Base-by-base conservation (phyloP, 2,329 filamentous ascomycete species). In the Basipetospora chlamydospora region DNA sequence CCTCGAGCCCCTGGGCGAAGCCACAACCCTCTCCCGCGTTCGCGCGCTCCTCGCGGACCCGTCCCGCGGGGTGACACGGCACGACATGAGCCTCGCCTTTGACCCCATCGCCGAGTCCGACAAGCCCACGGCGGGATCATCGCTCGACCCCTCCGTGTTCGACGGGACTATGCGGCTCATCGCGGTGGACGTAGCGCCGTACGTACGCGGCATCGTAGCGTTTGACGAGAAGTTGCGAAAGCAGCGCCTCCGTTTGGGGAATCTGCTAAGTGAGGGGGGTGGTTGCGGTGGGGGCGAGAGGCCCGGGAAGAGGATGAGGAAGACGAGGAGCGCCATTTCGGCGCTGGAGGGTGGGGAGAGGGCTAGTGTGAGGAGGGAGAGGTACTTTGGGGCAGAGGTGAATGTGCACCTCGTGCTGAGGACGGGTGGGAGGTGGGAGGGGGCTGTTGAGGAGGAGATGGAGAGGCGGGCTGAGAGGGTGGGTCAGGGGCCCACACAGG, bases 171-270 rank as follows among this genome's bases (percentile, higher is more conserved):
- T 80, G 47, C 53, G 56, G 1, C 62, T 77, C 15, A 73, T 94
- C 22, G 67, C 72, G 0, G 60, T 78, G 10, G 90, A 98, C 43
- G 64, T 96, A 2, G 87, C 86, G 0, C 90, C 92, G 0, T 96
- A 84, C 53, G 72, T 96, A n/a, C 80, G 92, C 9, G 67, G 70
- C 26, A 96, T 98, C 41, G 76, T 88, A 2, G 66, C 76, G 0
- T 81, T 79, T 49, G 88, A 96, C 46, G 61, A 74, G 15, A 66
- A 65, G 1, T 67, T 90, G 1, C 79, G 85, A 48, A 63, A 73
- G 42, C 73, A 84, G 43, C 71, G 84, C 9, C 52, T 71, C 6
- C 67, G 68, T 13, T 55, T 82, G 8, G 74, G 73, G 44, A 73
- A 64, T 37, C 54, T 85, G 1, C 56, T 82, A 10, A 73, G 70